A percentile compares a stretch with the other conserved stretches of the same genome.
Conservation (phyloP, 1,284 basidiomycete genomes). For the Rhodofomes roseus region DNA sequence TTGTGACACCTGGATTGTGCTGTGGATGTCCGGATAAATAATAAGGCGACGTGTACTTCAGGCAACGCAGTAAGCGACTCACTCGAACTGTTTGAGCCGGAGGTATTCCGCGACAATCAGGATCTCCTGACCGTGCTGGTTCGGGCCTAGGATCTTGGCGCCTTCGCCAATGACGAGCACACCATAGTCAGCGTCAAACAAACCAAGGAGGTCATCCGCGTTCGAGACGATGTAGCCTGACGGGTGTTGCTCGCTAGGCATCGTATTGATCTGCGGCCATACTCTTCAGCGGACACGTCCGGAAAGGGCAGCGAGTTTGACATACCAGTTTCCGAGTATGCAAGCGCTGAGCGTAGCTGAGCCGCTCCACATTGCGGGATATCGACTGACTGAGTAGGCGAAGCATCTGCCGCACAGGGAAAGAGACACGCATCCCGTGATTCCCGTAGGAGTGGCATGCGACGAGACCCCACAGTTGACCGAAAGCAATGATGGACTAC, state of each 20-base stretch:
- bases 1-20: slow-evolving; percentile 65
- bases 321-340: slow-evolving; percentile 71
- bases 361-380: slow-evolving; percentile 79
- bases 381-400: slow-evolving; percentile 81
- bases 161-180: slow-evolving; percentile 84
- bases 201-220: slow-evolving; percentile 76
- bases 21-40: no score
- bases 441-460: slow-evolving; percentile 81
- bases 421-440: slow-evolving; percentile 80
- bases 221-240: slow-evolving; percentile 87
- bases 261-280: slow-evolving; percentile 64
- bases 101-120: slow-evolving; percentile 83
- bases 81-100: slow-evolving; percentile 75
- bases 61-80: slow-evolving; percentile 21
- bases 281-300: not conserved
- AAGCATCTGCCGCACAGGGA: slow-evolving; percentile 81
- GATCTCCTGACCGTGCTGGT: slow-evolving; percentile 82
- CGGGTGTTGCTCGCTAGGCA: slow-evolving; percentile 70
- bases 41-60: no score
- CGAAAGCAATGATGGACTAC: slow-evolving; percentile 82
- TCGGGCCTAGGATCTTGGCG: slow-evolving; percentile 81
- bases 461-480: slow-evolving; percentile 82
- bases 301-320: slow-evolving; percentile 1
- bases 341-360: slow-evolving; percentile 78
- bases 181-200: slow-evolving; percentile 86